These are phyloP conservation scores for Acacia concinna DNA, from an alignment of 331 rosid species.

Conservation along the genomic window DNA sequence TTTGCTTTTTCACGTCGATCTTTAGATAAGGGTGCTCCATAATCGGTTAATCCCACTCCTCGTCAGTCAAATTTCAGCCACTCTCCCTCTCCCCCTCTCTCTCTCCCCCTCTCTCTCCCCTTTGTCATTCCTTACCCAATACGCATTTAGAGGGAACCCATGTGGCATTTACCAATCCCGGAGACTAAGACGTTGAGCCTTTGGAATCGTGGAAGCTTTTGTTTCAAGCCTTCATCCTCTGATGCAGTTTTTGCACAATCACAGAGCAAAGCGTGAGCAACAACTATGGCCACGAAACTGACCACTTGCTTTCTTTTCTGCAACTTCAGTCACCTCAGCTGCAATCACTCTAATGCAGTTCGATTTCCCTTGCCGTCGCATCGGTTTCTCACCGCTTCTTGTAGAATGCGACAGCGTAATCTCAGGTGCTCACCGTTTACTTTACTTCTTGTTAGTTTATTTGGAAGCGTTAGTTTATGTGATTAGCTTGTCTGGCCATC, in stretches of 20 bases:
- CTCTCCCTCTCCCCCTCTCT: too few relatives aligned
- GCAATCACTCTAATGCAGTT: constrained; percentile 14
- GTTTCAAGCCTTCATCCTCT: background rate
- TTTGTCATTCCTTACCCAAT: too few relatives aligned
- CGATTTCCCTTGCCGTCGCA: constrained; percentile 39
- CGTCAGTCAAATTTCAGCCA: background rate
- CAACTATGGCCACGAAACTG: too few relatives aligned
- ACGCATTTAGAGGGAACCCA: background rate
- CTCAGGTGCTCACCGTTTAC: constrained; percentile 43
- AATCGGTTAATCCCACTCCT: accelerated
- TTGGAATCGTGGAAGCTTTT: background rate
- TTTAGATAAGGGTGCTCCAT: background rate
- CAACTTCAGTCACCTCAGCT: constrained; percentile 44
- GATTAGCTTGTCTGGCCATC: background rate
- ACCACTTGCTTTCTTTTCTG: constrained; percentile 61
- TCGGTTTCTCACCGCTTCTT: constrained; percentile 51
- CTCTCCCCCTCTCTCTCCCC: too few relatives aligned
- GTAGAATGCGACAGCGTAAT: constrained; percentile 61
- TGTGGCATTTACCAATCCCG: background rate
- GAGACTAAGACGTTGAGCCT: constrained; percentile 12
- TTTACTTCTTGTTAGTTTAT: background rate
- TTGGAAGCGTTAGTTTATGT: background rate
- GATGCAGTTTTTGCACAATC: background rate
- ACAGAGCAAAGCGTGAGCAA: background rate
- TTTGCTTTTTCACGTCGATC: background rate